Percentiles rank a stretch among this genome's conserved stretches.
phyloP scores from a whole-genome alignment of 768 basidiomycete species.

The Mrakia frigida region DNA sequence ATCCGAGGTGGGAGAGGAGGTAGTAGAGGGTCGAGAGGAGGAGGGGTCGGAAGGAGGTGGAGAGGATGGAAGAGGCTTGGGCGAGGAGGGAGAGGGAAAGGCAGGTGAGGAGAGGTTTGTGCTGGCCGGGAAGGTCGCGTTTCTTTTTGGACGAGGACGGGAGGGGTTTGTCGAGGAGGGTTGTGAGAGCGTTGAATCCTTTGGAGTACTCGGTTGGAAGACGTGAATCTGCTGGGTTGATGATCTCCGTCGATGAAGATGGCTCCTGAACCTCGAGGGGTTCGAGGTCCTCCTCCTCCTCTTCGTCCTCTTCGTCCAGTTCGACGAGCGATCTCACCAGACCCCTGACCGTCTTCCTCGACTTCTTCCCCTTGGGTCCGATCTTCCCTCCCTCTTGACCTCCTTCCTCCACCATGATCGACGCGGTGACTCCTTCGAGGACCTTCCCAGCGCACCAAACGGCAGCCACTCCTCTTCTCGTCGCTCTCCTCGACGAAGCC shows the following conservation, averaged over 20 bases:
- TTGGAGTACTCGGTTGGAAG: constrained; percentile 58
- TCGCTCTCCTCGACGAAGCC: constrained; percentile 49
- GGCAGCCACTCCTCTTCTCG: constrained; percentile 56
- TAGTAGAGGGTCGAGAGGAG: constrained; percentile 80
- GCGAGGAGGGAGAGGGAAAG: constrained; percentile 71
- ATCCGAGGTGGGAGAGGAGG: constrained; percentile 76
- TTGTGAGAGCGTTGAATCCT: constrained; percentile 61
- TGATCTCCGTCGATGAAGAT: neutral
- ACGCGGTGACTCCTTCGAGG: constrained; percentile 59
- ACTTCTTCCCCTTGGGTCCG: constrained; percentile 37
- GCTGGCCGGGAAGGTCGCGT: constrained; percentile 36
- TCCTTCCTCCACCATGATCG: constrained; percentile 37
- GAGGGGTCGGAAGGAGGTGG: constrained; percentile 63
- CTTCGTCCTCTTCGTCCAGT: constrained; percentile 59
- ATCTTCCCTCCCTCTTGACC: neutral
- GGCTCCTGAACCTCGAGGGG: constrained; percentile 33
- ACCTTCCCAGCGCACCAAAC: constrained; percentile 78
- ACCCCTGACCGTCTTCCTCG: constrained; percentile 31
- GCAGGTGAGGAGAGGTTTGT: constrained; percentile 63
- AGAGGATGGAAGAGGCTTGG: constrained; percentile 64
- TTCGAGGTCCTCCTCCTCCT: constrained; percentile 37
- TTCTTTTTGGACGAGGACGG: constrained; percentile 36
- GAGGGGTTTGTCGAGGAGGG: constrained; percentile 44
- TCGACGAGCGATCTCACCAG: constrained; percentile 53
- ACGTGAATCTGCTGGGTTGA: constrained; percentile 41